Percentiles rank a stretch among this genome's conserved stretches.
These are phyloP conservation scores for Vitellaria paradoxa DNA, from an alignment of 179 eudicot genomes.

Conservation along the genomic window DNA sequence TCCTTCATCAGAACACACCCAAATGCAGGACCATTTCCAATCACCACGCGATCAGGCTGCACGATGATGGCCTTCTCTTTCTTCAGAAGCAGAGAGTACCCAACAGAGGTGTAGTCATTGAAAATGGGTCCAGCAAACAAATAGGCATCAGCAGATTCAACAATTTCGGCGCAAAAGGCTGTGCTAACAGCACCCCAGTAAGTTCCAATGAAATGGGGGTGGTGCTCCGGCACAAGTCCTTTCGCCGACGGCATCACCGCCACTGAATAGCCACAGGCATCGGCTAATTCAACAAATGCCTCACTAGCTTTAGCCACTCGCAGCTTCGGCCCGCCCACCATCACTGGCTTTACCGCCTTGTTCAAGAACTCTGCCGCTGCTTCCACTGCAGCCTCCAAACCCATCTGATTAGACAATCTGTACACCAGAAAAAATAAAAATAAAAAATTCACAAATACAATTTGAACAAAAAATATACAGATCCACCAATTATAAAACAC, in stretches of 20 bases:
- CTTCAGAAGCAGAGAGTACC: conserved; percentile 57
- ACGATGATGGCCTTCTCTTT: conserved; percentile 55
- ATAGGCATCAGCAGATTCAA: conserved; percentile 67
- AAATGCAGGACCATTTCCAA: conserved; percentile 14
- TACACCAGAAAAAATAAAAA: conserved; percentile 8
- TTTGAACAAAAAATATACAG: background rate
- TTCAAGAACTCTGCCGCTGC: conserved; percentile 54
- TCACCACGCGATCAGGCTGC: conserved; percentile 28
- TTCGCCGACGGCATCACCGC: conserved; percentile 65
- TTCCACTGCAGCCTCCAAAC: conserved; percentile 60
- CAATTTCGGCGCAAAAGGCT: conserved; percentile 59
- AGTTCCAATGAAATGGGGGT: conserved; percentile 57
- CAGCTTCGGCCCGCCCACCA: conserved; percentile 60
- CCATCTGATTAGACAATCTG: conserved; percentile 48
- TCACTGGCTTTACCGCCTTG: conserved; percentile 64
- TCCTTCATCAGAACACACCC: conserved; percentile 61
- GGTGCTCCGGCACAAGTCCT: conserved; percentile 57
- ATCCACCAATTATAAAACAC: background rate
- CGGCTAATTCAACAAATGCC: conserved; percentile 52
- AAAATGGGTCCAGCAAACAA: conserved; percentile 60
- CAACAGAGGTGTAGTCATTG: conserved; percentile 66
- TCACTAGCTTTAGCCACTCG: conserved; percentile 47
- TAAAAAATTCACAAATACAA: background rate
- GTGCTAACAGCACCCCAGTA: conserved; percentile 72
- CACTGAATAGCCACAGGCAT: conserved; percentile 49